phyloP scores from a whole-genome alignment of 2,329 filamentous ascomycete genomes.

The Sporothrix pseudoabietina region DNA sequence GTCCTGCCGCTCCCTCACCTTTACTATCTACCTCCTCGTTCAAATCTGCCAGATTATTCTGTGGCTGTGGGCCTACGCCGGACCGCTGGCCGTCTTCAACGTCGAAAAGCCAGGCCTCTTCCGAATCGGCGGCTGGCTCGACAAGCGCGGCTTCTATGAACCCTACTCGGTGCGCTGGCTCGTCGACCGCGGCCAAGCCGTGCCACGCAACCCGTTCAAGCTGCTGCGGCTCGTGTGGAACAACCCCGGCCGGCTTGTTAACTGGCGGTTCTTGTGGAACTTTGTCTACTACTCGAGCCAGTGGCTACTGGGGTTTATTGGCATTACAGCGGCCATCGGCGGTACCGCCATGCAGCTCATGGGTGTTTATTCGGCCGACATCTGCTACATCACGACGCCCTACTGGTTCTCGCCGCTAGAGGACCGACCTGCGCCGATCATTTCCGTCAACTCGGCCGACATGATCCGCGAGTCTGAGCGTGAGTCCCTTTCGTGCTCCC shows the following conservation, averaged over 20 bases:
- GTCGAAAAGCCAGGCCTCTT: slow-evolving; percentile 28
- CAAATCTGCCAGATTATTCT: slow-evolving; percentile 35
- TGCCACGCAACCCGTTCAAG: slow-evolving; percentile 24
- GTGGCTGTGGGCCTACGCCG: slow-evolving; percentile 38
- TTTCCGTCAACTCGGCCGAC: slow-evolving; percentile 34
- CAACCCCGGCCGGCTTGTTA: slow-evolving; percentile 12
- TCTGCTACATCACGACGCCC: slow-evolving; percentile 34
- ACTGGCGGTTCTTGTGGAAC: slow-evolving; percentile 34
- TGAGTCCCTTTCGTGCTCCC: neutral
- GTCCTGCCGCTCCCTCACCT: slow-evolving; percentile 37
- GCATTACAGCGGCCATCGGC: slow-evolving; percentile 45
- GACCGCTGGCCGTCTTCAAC: slow-evolving; percentile 5
- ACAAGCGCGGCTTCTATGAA: slow-evolving; percentile 34
- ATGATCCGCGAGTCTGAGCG: slow-evolving; percentile 33
- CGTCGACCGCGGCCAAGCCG: neutral
- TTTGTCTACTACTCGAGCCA: slow-evolving; percentile 32
- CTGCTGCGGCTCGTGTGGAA: slow-evolving; percentile 11
- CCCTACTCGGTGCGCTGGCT: slow-evolving; percentile 34
- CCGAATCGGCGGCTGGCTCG: slow-evolving; percentile 35
- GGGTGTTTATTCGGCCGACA: slow-evolving; percentile 37
- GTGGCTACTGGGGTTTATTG: slow-evolving; percentile 40
- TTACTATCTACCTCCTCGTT: slow-evolving; percentile 34
- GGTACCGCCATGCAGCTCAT: slow-evolving; percentile 39
- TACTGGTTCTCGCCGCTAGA: slow-evolving; percentile 35
- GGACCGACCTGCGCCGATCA: slow-evolving; percentile 27